Conservation (phyloP, 2,329 filamentous ascomycete species). For the Pseudocercospora cruenta region DNA sequence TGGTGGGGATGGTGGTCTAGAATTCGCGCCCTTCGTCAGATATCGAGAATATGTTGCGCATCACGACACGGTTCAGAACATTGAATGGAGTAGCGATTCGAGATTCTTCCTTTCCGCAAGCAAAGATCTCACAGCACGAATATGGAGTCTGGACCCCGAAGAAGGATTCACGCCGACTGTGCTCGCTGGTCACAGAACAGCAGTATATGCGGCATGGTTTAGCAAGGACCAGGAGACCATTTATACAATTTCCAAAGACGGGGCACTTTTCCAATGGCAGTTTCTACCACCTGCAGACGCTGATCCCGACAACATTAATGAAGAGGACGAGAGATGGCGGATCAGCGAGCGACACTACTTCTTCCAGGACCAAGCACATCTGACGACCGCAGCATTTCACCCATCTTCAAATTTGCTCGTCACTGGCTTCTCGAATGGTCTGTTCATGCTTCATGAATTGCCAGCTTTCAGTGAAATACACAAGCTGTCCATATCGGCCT, state of each 20-base stretch:
- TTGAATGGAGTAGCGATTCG: slow-evolving; percentile 96
- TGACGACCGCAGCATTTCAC: slow-evolving; percentile 91
- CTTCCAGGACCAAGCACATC: slow-evolving; percentile 83
- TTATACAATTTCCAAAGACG: slow-evolving; percentile 95
- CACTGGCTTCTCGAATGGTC: slow-evolving; percentile 89
- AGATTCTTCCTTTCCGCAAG: slow-evolving; percentile 91
- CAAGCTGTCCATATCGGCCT: slow-evolving; percentile 90
- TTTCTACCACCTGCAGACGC: slow-evolving; percentile 65
- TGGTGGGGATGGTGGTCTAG: slow-evolving; percentile 77
- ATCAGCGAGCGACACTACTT: slow-evolving; percentile 93
- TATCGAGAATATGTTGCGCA: slow-evolving; percentile 86
- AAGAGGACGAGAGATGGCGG: slow-evolving; percentile 79
- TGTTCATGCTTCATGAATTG: slow-evolving; percentile 93
- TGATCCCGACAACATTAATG: slow-evolving; percentile 56
- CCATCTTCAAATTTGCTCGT: slow-evolving; percentile 87
- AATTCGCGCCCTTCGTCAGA: slow-evolving; percentile 92
- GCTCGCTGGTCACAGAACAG: slow-evolving; percentile 86
- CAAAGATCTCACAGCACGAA: slow-evolving; percentile 86
- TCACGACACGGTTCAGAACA: slow-evolving; percentile 81
- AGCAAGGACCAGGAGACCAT: slow-evolving; percentile 92
- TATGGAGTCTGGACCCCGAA: slow-evolving; percentile 91
- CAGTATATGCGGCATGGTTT: slow-evolving; percentile 94
- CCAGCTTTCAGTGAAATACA: slow-evolving; percentile 96
- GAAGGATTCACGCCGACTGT: slow-evolving; percentile 89
- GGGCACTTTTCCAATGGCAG: slow-evolving; percentile 93